These are phyloP conservation scores for Prunella vulgaris DNA, from an alignment of 257 asterid genomes.

Conservation along the genomic window DNA sequence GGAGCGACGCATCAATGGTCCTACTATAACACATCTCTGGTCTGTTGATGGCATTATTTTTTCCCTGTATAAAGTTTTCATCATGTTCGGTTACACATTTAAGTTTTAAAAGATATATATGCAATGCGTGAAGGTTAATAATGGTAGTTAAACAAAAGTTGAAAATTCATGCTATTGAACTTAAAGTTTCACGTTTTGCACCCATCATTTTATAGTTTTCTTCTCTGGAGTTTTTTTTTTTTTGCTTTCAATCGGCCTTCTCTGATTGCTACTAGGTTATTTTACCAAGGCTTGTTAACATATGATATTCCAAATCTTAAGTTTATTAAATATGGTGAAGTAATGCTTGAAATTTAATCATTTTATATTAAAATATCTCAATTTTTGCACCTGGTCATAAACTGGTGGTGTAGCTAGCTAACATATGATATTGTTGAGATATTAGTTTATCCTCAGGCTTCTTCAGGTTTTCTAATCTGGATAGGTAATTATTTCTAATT, in stretches of 20 bases:
- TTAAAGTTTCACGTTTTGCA: background rate
- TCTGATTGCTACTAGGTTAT: background rate
- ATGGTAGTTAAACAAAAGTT: background rate
- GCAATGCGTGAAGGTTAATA: background rate
- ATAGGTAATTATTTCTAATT: constrained; percentile 4
- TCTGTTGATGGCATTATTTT: constrained; percentile 28
- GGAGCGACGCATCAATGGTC: constrained; percentile 95
- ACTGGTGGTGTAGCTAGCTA: background rate
- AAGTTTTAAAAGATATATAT: background rate
- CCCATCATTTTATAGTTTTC: background rate
- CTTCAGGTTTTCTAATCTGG: constrained; percentile 8
- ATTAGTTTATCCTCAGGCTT: constrained; percentile 6
- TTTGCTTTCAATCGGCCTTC: background rate
- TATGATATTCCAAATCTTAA: background rate
- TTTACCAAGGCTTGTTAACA: background rate
- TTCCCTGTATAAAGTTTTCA: background rate
- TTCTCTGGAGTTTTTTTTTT: background rate
- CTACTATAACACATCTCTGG: constrained; percentile 98
- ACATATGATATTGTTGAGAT: background rate
- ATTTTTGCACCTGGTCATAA: constrained; percentile 5
- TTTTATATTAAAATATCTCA: background rate
- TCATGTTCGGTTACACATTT: background rate
- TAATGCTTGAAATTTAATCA: background rate
- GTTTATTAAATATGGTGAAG: background rate
- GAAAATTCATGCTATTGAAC: background rate